Evolutionary conservation across 2,329 filamentous ascomycete genomes (phyloP).

Genomic region (Metarhizium sp.): DNA sequence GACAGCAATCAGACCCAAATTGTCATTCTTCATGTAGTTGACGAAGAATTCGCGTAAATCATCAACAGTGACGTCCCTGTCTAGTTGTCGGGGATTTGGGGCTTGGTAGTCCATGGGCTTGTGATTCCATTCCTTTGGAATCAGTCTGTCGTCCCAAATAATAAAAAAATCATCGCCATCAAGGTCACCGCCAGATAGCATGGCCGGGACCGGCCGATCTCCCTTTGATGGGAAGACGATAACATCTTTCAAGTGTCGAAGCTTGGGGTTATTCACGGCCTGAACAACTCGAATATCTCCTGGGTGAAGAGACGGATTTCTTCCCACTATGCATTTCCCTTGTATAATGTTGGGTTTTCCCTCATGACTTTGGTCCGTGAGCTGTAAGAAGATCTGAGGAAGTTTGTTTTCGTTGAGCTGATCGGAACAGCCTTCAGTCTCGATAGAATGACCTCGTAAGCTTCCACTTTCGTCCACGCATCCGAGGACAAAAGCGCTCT

Average conservation of each 20-base stretch:
- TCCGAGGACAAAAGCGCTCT: constrained; percentile 82
- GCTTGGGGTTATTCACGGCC: constrained; percentile 64
- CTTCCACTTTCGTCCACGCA: constrained; percentile 77
- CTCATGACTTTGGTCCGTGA: constrained; percentile 49
- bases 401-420: constrained; percentile 41
- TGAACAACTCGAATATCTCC: constrained; percentile 84
- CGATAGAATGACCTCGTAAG: constrained; percentile 60
- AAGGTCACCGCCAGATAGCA: constrained; percentile 93
- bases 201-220: constrained; percentile 76
- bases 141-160: constrained; percentile 73
- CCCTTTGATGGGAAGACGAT: constrained; percentile 80
- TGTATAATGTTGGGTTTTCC: constrained; percentile 55
- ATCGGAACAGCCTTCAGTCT: constrained; percentile 27
- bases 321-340: constrained; percentile 73
- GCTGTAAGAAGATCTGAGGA: constrained; percentile 84
- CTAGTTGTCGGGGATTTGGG: constrained; percentile 43
- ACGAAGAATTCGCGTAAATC: constrained; percentile 84
- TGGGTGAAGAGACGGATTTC: constrained; percentile 89
- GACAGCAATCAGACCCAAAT: constrained; percentile 67
- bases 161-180: constrained; percentile 95
- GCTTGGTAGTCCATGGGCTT: constrained; percentile 69
- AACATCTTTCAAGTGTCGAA: constrained; percentile 73
- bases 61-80: constrained; percentile 55
- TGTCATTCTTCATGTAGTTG: constrained; percentile 85
- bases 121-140: constrained; percentile 62